A percentile compares a stretch with the other conserved stretches of the same genome.
Evolutionary conservation across 1,284 basidiomycete genomes (phyloP).

Genomic region (Vanrija sp.): DNA sequence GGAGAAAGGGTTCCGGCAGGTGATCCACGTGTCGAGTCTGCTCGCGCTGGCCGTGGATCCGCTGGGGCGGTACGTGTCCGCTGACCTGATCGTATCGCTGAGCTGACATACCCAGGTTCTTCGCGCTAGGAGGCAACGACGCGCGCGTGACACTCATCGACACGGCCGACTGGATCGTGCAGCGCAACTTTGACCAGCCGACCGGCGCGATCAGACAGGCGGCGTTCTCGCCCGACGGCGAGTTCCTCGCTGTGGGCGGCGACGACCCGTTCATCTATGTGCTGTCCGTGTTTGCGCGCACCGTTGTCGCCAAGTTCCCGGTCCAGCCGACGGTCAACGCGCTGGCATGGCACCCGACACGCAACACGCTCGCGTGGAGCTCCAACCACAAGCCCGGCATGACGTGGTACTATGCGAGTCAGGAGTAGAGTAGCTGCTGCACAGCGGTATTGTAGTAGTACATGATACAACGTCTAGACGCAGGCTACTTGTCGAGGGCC

Average conservation of each 20-base stretch:
- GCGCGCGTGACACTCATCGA: slow-evolving; percentile 36
- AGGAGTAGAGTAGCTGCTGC: slow-evolving; percentile 21
- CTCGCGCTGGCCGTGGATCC: slow-evolving; percentile 34
- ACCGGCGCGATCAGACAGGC: slow-evolving; percentile 34
- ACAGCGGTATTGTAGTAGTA: neutral
- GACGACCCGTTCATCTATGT: slow-evolving; percentile 36
- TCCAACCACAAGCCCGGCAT: slow-evolving; percentile 21
- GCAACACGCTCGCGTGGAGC: slow-evolving; percentile 37
- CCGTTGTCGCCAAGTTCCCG: slow-evolving; percentile 26
- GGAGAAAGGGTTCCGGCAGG: slow-evolving; percentile 21
- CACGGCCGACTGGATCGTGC: slow-evolving; percentile 35
- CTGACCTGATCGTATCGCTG: neutral
- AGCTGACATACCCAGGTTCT: slow-evolving; percentile 16
- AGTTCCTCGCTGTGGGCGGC: slow-evolving; percentile 38
- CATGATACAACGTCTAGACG: neutral
- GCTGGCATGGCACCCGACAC: slow-evolving; percentile 35
- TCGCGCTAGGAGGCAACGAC: slow-evolving; percentile 41
- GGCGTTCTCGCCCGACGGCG: slow-evolving; percentile 39
- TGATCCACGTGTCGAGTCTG: slow-evolving; percentile 25
- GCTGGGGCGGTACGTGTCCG: slow-evolving; percentile 19
- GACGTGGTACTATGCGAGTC: slow-evolving; percentile 33
- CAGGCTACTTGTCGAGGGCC: slow-evolving; percentile 19
- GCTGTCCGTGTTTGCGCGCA: slow-evolving; percentile 29
- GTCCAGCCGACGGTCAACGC: slow-evolving; percentile 26
- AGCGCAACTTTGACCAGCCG: slow-evolving; percentile 35